Conservation (phyloP, 164 flowering plant genomes). For the Santalum album region DNA sequence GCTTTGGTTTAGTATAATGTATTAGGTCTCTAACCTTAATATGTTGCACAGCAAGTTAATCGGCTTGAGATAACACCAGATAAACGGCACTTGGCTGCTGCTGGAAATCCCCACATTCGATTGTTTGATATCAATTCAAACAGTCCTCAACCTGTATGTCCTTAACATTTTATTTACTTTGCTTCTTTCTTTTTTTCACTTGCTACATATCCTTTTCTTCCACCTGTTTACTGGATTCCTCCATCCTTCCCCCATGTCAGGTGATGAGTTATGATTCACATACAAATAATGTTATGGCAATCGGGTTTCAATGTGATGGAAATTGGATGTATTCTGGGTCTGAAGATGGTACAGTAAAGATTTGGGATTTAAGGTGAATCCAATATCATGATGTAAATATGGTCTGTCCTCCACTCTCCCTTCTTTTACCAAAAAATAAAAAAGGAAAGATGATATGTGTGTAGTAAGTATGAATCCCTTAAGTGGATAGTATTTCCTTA, state of each 20-base stretch:
- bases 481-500: neutral
- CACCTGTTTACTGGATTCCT: neutral
- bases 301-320: conserved; percentile 97
- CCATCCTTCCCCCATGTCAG: conserved; percentile 27
- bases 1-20: too few species aligned
- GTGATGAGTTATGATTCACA: conserved; percentile 92
- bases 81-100: conserved; percentile 78
- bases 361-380: conserved; percentile 92
- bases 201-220: neutral
- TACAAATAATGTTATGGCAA: conserved; percentile 93
- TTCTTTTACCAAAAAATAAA: neutral
- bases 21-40: neutral
- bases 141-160: conserved; percentile 76
- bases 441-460: neutral
- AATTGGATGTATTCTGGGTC: conserved; percentile 99
- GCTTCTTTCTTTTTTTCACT: neutral
- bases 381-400: neutral
- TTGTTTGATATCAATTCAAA: conserved; percentile 82
- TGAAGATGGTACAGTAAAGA: conserved; percentile 97
- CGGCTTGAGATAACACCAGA: conserved; percentile 91
- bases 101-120: conserved; percentile 96
- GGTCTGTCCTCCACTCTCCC: neutral
- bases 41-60: conserved; percentile 68
- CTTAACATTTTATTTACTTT: neutral
- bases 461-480: neutral